A percentile compares a stretch with the other conserved stretches of the same genome.
These are phyloP conservation scores for Thielaviopsis musarum DNA, from an alignment of 2,329 filamentous ascomycete species.

Conservation along the genomic window DNA sequence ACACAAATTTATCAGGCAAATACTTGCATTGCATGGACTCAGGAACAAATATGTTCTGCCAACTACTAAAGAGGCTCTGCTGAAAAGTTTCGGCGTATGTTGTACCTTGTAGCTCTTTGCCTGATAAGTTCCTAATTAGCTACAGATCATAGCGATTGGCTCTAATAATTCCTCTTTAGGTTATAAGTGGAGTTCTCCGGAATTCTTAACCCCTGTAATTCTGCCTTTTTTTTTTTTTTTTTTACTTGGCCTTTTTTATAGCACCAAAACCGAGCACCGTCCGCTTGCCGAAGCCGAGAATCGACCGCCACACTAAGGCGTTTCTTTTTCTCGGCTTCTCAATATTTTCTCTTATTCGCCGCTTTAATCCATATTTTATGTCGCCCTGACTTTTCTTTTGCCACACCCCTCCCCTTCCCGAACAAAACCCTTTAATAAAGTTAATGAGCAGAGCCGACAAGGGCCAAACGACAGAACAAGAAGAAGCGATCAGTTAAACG, in stretches of 20 bases:
- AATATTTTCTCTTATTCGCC: neutral
- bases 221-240: neutral
- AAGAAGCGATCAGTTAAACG: neutral
- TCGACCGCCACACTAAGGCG: neutral
- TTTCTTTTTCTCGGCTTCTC: neutral
- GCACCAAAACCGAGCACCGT: constrained; percentile 5
- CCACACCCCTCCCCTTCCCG: neutral
- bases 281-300: constrained; percentile 6
- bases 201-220: neutral
- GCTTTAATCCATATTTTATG: neutral
- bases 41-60: neutral
- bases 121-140: neutral
- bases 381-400: neutral
- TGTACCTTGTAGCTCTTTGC: neutral
- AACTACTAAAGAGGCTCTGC: neutral
- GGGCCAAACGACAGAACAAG: neutral
- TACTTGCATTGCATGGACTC: neutral
- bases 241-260: neutral
- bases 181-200: neutral
- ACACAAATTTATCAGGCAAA: no score
- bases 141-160: neutral
- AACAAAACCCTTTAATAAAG: neutral
- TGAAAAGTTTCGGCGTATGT: neutral
- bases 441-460: neutral
- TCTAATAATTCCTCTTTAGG: neutral